Conservation (phyloP, 1,139 yeast genomes). For the Maudiozyma humilis region DNA sequence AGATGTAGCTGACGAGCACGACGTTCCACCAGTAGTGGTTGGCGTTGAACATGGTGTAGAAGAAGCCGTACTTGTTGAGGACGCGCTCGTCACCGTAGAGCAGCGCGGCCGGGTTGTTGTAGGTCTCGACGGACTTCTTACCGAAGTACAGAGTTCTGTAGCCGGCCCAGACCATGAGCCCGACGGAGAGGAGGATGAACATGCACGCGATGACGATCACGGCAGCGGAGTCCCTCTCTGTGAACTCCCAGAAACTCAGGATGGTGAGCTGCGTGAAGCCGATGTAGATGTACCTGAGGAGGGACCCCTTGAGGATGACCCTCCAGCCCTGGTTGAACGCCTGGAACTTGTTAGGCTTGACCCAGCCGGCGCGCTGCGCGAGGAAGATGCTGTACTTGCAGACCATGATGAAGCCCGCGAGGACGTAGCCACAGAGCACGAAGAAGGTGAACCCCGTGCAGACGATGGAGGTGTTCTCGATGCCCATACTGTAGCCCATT, state of each 20-base stretch:
- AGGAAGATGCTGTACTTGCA: conserved; percentile 45
- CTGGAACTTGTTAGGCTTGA: conserved; percentile 41
- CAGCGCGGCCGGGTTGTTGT: conserved; percentile 68
- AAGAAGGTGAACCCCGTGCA: conserved; percentile 73
- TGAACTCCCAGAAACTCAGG: conserved; percentile 68
- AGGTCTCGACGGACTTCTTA: conserved; percentile 41
- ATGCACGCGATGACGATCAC: conserved; percentile 62
- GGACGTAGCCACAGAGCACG: conserved; percentile 55
- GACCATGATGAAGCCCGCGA: conserved; percentile 43
- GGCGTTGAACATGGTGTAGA: conserved; percentile 78
- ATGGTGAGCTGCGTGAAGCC: conserved; percentile 68
- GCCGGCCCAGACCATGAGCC: conserved; percentile 51
- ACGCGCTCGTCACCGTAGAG: conserved; percentile 61
- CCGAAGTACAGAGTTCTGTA: conserved; percentile 55
- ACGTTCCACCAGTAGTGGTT: conserved; percentile 67
- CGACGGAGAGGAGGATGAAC: conserved; percentile 47
- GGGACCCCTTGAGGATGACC: conserved; percentile 53
- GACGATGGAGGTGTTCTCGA: conserved; percentile 67
- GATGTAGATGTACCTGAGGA: conserved; percentile 61
- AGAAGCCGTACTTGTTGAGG: conserved; percentile 63
- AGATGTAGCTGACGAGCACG: conserved; percentile 46
- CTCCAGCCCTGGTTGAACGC: conserved; percentile 49
- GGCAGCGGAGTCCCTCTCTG: conserved; percentile 63
- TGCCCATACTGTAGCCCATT: conserved; percentile 56
- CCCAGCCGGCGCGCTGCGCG: conserved; percentile 36